Evolutionary conservation across 371 early-diverging fungal genomes (phyloP), one percentile per base, ranked within the genome.

Genomic region (Coemansia sp.): DNA sequence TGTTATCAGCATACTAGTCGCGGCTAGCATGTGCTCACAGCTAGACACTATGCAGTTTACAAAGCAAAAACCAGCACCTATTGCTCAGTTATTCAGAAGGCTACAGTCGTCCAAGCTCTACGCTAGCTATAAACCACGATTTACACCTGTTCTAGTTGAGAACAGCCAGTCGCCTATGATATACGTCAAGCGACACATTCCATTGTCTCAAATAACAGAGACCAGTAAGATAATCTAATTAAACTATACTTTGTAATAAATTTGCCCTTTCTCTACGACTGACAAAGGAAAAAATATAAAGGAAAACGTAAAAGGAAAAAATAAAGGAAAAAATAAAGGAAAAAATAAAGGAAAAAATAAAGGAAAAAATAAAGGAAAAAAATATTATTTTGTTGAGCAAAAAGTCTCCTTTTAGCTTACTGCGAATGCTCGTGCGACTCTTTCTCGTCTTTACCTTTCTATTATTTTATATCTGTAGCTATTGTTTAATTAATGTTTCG

Each of bases 91-190:
- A 11, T 52, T 52, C 24, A 52, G 53, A 22, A 52, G 53, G 11
- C 10, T 52, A 26, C 53, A 52, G 11, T 52, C 53, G n/a, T 52
- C 53, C 11, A 52, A 52, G 53, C 22, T 52, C 24, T 52, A 52
- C 24, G 24, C 6, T 22, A 14, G 26, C 5, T 26, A 52, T 6
- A 52, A 52, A 26, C 7, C 21, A 22, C 8, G 26, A 13, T 52
- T 52, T 11, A 52, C 53, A 13, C 26, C 53, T 26, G 26, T 13
- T 21, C 53, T 52, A 2, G 53, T 52, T 7, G 24, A 52, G 13
- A 26, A 22, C 7, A 24, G 24, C 22, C n/a, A 14, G 13, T 21
- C 26, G 13, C 53, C 53, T 14, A 52, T 52, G n/a, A 26, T 52
- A 22, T 52, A 52, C 26, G 14, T 52, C 22, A 21, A 26, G 21